phyloP scores from a whole-genome alignment of 305 asterid genomes.

The Fraxinus velutina region DNA sequence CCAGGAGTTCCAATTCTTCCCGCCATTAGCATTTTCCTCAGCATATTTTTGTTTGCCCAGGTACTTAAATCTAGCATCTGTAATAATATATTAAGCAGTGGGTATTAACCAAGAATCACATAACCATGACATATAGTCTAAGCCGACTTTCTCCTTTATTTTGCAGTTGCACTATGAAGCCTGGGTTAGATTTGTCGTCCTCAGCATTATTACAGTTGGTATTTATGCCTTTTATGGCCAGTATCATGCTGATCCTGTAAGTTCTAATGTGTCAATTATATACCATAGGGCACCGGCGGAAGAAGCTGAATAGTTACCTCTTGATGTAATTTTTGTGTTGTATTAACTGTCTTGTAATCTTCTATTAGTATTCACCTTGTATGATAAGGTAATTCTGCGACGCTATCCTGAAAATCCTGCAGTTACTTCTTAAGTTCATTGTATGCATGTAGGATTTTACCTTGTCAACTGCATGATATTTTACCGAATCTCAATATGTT shows the following conservation, averaged over 20 bases:
- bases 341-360: conserved; percentile 20
- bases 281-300: conserved; percentile 61
- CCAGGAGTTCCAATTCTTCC: conserved; percentile 89
- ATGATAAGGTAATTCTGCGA: not conserved
- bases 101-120: conserved; percentile 11
- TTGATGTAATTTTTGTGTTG: conserved; percentile 26
- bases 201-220: conserved; percentile 61
- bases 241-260: conserved; percentile 72
- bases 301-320: conserved; percentile 37
- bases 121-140: not conserved
- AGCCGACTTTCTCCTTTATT: conserved; percentile 16
- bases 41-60: conserved; percentile 88
- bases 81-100: conserved; percentile 19
- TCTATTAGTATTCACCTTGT: not conserved
- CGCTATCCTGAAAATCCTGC: not conserved
- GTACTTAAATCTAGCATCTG: conserved; percentile 32
- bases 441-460: conserved; percentile 7
- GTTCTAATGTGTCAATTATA: conserved; percentile 48
- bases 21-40: conserved; percentile 66
- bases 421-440: not conserved
- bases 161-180: conserved; percentile 91
- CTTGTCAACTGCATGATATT: conserved; percentile 4
- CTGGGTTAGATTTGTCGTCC: conserved; percentile 79
- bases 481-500: not conserved
- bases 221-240: conserved; percentile 83